phyloP scores from a whole-genome alignment of 768 basidiomycete genomes.

The Phylloporus arenicola region DNA sequence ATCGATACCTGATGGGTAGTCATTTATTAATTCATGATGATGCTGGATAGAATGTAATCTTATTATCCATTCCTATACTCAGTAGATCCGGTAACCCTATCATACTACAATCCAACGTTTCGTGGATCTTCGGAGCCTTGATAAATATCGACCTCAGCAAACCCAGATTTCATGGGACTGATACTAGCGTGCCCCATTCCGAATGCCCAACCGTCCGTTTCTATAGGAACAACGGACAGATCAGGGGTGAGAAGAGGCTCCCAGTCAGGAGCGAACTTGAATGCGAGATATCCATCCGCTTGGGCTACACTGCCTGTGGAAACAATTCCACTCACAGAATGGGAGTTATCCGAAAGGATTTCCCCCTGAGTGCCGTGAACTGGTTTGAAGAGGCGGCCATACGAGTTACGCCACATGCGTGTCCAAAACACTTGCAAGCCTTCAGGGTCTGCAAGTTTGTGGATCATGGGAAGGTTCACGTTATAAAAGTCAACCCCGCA shows the following conservation, averaged over 20 bases:
- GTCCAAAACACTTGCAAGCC: constrained; percentile 77
- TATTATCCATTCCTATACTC: not conserved
- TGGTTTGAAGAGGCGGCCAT: constrained; percentile 70
- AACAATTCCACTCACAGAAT: constrained; percentile 27
- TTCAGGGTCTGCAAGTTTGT: constrained; percentile 51
- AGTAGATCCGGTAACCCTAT: constrained; percentile 35
- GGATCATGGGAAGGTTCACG: constrained; percentile 82
- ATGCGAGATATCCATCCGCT: constrained; percentile 43
- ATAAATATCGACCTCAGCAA: constrained; percentile 45
- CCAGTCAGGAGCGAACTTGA: constrained; percentile 76
- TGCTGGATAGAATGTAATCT: constrained; percentile 7
- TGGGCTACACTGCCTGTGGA: constrained; percentile 2
- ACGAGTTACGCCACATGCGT: constrained; percentile 78
- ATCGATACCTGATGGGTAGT: constrained; percentile 1
- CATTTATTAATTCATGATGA: constrained; percentile 6
- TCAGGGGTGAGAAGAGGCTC: constrained; percentile 59
- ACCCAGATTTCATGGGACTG: constrained; percentile 70
- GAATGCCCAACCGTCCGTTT: constrained; percentile 81
- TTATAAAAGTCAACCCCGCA: constrained; percentile 79
- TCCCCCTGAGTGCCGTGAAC: constrained; percentile 17
- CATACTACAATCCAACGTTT: constrained; percentile 31
- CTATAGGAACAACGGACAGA: constrained; percentile 55
- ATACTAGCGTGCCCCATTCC: constrained; percentile 65
- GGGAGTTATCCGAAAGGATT: constrained; percentile 40
- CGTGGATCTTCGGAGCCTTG: not conserved